phyloP scores from a whole-genome alignment of 1,139 yeast genomes.

The Candida pseudoviswanathii region DNA sequence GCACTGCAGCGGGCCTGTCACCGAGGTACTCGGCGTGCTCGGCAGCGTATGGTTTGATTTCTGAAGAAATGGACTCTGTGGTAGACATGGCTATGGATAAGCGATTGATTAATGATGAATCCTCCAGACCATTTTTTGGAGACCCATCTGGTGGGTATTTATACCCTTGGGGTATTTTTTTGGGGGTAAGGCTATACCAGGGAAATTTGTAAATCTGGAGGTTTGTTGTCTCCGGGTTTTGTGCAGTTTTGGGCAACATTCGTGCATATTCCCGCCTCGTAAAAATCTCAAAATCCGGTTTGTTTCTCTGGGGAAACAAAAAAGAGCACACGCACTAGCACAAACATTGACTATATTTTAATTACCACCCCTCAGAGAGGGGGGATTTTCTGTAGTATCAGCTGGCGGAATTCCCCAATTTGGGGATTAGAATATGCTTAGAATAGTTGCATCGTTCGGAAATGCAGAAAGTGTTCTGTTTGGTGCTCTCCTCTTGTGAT shows the following conservation, averaged over 20 bases:
- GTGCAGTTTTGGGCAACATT: background rate
- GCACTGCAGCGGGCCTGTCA: background rate
- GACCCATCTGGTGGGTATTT: background rate
- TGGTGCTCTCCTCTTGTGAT: background rate
- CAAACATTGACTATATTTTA: background rate
- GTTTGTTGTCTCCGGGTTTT: background rate
- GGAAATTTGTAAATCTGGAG: too few relatives aligned
- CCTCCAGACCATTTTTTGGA: background rate
- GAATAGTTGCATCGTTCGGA: background rate
- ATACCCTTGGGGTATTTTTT: background rate
- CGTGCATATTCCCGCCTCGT: conserved; percentile 4
- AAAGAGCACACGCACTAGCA: background rate
- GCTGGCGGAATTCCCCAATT: too few relatives aligned
- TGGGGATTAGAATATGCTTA: too few relatives aligned
- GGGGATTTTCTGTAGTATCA: background rate
- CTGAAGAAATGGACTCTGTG: conserved; percentile 2
- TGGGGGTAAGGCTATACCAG: too few relatives aligned
- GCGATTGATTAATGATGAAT: background rate
- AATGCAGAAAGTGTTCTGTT: background rate
- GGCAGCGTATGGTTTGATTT: background rate
- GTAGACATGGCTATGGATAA: background rate
- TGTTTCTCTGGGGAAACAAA: background rate
- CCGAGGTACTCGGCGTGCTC: background rate
- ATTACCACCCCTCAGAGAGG: background rate
- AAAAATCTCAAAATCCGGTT: conserved; percentile 1